A percentile compares a stretch with the other conserved stretches of the same genome.
These are phyloP conservation scores for Eremomyces bilateralis DNA, from an alignment of 495 filamentous ascomycete species.

Conservation along the genomic window DNA sequence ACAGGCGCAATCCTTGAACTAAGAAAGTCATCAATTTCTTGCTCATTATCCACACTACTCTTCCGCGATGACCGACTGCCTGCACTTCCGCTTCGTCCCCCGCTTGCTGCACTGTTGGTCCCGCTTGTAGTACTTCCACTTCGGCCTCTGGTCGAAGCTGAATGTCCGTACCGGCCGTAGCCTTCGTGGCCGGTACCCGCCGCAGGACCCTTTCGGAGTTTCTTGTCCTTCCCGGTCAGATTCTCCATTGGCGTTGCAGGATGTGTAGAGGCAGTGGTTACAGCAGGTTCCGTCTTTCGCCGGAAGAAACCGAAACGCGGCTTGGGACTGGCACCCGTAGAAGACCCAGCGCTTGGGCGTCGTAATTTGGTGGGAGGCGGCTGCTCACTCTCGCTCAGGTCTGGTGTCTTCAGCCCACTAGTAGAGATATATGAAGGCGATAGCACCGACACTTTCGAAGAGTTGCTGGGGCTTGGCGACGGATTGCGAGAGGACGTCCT, in stretches of 20 bases:
- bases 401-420: no score
- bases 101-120: conserved; percentile 23
- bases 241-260: conserved; percentile 25
- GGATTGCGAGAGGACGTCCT: conserved; percentile 20
- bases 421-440: no score
- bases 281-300: conserved; percentile 42
- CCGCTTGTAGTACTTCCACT: conserved; percentile 31
- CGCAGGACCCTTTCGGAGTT: conserved; percentile 50
- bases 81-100: no score
- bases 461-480: conserved; percentile 17
- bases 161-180: conserved; percentile 57
- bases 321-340: neutral
- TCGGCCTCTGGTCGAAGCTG: conserved; percentile 29
- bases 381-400: no score
- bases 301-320: conserved; percentile 59
- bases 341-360: no score
- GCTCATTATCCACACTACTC: conserved; percentile 12
- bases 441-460: conserved; percentile 4
- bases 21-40: conserved; percentile 45
- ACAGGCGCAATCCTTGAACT: conserved; percentile 67
- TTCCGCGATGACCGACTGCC: conserved; percentile 20
- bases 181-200: conserved; percentile 95
- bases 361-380: no score
- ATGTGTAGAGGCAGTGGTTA: no score
- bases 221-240: conserved; percentile 27